These are phyloP conservation scores for Chaetothyriales sp. DNA, from an alignment of 2,329 filamentous ascomycete species.

Conservation along the genomic window DNA sequence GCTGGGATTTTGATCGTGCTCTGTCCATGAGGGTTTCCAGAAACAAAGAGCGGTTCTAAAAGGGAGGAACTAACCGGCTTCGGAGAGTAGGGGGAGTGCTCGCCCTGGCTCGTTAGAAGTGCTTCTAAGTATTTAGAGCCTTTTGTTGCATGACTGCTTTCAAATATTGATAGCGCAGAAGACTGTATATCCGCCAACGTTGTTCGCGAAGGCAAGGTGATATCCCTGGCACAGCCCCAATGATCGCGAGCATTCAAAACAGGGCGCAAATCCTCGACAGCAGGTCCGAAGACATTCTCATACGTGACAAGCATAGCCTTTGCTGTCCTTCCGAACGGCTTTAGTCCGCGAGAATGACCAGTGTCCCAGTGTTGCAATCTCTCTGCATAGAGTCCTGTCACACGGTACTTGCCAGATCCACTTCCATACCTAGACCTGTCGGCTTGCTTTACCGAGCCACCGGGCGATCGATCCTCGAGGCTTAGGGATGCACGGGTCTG, in stretches of 20 bases:
- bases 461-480: conserved; percentile 1
- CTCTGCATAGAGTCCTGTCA: not conserved
- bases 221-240: conserved; percentile 35
- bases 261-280: conserved; percentile 35
- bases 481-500: conserved; percentile 2
- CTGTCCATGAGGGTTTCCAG: conserved; percentile 27
- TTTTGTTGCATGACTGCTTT: conserved; percentile 4
- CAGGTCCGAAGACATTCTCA: conserved; percentile 38
- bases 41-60: conserved; percentile 34
- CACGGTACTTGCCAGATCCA: conserved; percentile 2
- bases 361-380: conserved; percentile 10
- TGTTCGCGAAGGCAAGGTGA: conserved; percentile 37
- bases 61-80: not conserved
- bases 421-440: conserved; percentile 3
- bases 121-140: conserved; percentile 11
- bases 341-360: conserved; percentile 26
- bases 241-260: conserved; percentile 35
- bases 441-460: conserved; percentile 2
- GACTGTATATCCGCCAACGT: conserved; percentile 16
- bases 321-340: conserved; percentile 24
- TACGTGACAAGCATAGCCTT: conserved; percentile 32
- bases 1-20: conserved; percentile 30
- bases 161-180: not conserved
- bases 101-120: conserved; percentile 26
- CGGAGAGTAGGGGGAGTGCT: not conserved